Evolutionary conservation across 2,329 filamentous ascomycete genomes (phyloP).

Genomic region (Ophiobolus disseminans): DNA sequence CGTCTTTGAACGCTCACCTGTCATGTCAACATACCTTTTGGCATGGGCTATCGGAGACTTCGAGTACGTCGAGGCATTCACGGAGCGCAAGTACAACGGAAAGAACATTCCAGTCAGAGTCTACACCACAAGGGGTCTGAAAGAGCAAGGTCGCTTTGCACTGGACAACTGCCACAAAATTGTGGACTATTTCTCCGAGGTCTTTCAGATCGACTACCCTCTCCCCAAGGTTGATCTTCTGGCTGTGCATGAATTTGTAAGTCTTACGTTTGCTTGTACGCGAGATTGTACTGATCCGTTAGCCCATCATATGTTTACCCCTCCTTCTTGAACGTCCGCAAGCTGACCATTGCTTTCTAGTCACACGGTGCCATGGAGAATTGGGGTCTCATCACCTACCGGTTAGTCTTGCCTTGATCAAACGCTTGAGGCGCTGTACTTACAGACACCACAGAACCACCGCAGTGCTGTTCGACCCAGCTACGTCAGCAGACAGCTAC

Average conservation of each 20-base stretch:
- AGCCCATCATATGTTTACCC: slow-evolving; percentile 54
- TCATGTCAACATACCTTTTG: slow-evolving; percentile 95
- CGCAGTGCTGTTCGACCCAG: slow-evolving; percentile 93
- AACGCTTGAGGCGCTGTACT: slow-evolving; percentile 2
- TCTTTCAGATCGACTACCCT: slow-evolving; percentile 87
- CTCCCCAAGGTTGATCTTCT: slow-evolving; percentile 95
- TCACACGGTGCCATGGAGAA: slow-evolving; percentile 93
- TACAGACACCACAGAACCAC: slow-evolving; percentile 66
- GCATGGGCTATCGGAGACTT: slow-evolving; percentile 98
- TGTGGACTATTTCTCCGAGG: slow-evolving; percentile 95
- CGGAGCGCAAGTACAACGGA: slow-evolving; percentile 87
- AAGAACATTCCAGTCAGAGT: slow-evolving; percentile 91
- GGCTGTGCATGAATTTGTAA: slow-evolving; percentile 91
- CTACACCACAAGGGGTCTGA: slow-evolving; percentile 93
- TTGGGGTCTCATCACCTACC: slow-evolving; percentile 96
- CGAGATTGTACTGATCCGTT: slow-evolving; percentile 27
- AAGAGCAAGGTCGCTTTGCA: slow-evolving; percentile 88
- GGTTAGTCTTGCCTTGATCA: slow-evolving; percentile 48
- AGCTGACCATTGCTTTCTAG: slow-evolving; percentile 56
- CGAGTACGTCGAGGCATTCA: slow-evolving; percentile 92
- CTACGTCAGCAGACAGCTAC: slow-evolving; percentile 86
- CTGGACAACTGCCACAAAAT: slow-evolving; percentile 90
- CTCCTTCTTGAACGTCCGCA: slow-evolving; percentile 15
- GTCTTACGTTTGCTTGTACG: slow-evolving; percentile 32
- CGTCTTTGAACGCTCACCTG: slow-evolving; percentile 86